phyloP scores from a whole-genome alignment of 805 yeast genomes.

The Candida fluviatilis region DNA sequence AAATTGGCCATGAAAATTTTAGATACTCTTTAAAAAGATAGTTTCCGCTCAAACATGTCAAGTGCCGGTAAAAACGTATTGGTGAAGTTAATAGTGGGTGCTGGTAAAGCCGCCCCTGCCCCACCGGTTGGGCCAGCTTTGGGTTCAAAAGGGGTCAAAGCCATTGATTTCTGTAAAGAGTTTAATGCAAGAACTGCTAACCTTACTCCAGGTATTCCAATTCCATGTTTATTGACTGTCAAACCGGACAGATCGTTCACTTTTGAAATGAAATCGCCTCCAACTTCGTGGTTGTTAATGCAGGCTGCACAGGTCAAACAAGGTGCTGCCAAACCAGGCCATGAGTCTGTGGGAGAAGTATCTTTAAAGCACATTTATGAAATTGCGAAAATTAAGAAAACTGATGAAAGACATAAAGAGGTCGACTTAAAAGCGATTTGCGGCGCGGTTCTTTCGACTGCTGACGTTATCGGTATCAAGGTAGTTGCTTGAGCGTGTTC shows the following conservation, averaged over 20 bases:
- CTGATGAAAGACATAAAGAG: slow-evolving; percentile 72
- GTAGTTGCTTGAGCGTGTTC: slow-evolving; percentile 57
- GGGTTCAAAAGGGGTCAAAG: slow-evolving; percentile 98
- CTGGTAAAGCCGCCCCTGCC: slow-evolving; percentile 97
- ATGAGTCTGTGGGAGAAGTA: slow-evolving; percentile 55
- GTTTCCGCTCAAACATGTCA: slow-evolving; percentile 7
- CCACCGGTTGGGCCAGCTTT: slow-evolving; percentile 99
- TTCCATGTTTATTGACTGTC: slow-evolving; percentile 80
- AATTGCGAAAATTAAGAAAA: slow-evolving; percentile 89
- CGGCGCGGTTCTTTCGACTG: slow-evolving; percentile 81
- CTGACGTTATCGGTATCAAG: slow-evolving; percentile 82
- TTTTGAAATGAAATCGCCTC: slow-evolving; percentile 86
- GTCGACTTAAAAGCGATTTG: slow-evolving; percentile 71
- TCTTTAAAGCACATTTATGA: slow-evolving; percentile 90
- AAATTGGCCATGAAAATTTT: neutral
- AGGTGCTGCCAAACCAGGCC: slow-evolving; percentile 71
- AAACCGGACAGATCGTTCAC: slow-evolving; percentile 89
- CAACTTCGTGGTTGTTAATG: slow-evolving; percentile 80
- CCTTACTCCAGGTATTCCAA: slow-evolving; percentile 80
- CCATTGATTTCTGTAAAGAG: slow-evolving; percentile 97
- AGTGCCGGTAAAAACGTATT: slow-evolving; percentile 53
- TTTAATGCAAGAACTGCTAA: slow-evolving; percentile 95
- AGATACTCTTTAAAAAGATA: neutral
- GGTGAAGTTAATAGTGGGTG: slow-evolving; percentile 89
- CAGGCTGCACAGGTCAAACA: slow-evolving; percentile 77